Base-by-base conservation (phyloP, 768 basidiomycete species). In the Auriscalpium vulgare region DNA sequence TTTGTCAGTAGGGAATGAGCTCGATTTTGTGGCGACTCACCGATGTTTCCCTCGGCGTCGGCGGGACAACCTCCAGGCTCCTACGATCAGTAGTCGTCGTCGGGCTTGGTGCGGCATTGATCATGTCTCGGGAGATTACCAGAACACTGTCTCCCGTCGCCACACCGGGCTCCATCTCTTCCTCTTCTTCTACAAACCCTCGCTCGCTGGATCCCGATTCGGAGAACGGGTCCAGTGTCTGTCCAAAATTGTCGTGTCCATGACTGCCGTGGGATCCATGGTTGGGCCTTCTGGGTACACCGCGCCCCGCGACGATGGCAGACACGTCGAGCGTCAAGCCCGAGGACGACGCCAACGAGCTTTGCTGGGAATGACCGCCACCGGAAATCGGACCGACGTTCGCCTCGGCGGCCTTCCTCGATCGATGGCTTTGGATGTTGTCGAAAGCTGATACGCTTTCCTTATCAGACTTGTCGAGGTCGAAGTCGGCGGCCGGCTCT, bases 61-160 rank as follows among this genome's bases (percentile, higher is more conserved):
- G 59, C 4, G 59, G 59, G 13, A 58, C 56, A 13, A 58, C 59
- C 47, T 60, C 53, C 36, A 48, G 8, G 37, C 59, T 60, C 6
- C 53, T 49, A 16, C 43, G 52, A n/a, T 60, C 59, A 4, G 11
- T 16, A 9, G 47, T 45, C 8, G 10, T 17, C 14, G n/a, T 13
- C 5, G 14, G 14, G 14, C 21, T 17, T 17, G 13, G 14, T 13
- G 40, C 40, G 13, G 13, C n/a, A 11, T 16, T 11, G 7, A 47
- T 17, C n/a, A 19, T 23, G 11, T 16, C 17, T 5, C 47, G 6
- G 11, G 56, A 53, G 52, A 50, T 43, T 36, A 17, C n/a, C 3
- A 47, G 10, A 19, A 43, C 40, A 43, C 40, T 43, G 40, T 43
- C 40, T 13, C 40, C 40, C 8, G 40, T 43, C 40, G 40, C 40